Evolutionary conservation across 495 filamentous ascomycete species (phyloP), one percentile per base, ranked within the genome.

Genomic region (Elasticomyces elasticus): DNA sequence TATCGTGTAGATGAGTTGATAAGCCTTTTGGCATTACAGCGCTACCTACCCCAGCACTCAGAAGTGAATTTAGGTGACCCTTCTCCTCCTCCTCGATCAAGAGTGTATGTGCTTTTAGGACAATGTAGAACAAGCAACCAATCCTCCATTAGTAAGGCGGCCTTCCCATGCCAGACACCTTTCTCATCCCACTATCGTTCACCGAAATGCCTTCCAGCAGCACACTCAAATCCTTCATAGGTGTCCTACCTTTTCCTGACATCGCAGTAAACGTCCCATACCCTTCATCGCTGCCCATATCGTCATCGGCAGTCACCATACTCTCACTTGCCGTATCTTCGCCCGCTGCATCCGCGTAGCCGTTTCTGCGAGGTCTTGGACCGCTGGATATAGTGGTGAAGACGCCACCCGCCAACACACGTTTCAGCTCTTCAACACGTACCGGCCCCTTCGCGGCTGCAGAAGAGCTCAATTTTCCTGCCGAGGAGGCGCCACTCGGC

Each of bases 361-460:
- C 17, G 25, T 25, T n/a, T 28, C 48, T 30, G 19, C 24, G 17
- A 40, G 13, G 30, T 23, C 22, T 42, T 30, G 38, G 15, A 12
- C 54, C 45, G 30, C 54, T 44, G 38, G 22, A 19, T 5, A 52
- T 19, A 13, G 52, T 22, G 11, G 49, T 20, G 28, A 51, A 41
- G 40, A 40, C 41, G 3, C 69, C 73, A 51, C 71, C 81, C 2
- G 79, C 81, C 15, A 87, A 75, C 22, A 83, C 84, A 45, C 80
- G 79, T 66, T 89, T 90, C 55, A 95, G 74, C 61, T 94, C 88
- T 52, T 89, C 88, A n/a, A 94, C 82, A 31, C 85, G 83, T n/a
- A 51, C 24, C 5, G 52, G 46, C 15, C 20, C 42, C 5, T 24
- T 33, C 12, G 38, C 53, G 72, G 71, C 73, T 0, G 83, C 80